A percentile compares a stretch with the other conserved stretches of the same genome.
Evolutionary conservation across 1,284 basidiomycete genomes (phyloP).

Genomic region (Boletus smithii): DNA sequence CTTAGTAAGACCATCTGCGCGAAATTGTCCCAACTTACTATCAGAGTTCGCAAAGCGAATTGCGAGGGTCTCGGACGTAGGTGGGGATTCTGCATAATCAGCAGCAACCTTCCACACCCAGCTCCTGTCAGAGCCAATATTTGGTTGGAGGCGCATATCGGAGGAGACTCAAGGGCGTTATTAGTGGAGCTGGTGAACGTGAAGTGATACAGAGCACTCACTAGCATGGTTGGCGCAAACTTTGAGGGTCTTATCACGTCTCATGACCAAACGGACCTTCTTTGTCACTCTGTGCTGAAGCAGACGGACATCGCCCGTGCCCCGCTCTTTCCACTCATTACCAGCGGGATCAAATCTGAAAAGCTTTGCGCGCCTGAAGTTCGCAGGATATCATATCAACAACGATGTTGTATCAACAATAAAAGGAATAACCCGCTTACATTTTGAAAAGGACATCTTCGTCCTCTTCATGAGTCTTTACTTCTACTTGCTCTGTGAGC

Average conservation of each 20-base stretch:
- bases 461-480: conserved; percentile 94
- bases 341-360: conserved; percentile 88
- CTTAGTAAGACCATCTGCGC: neutral
- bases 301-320: conserved; percentile 89
- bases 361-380: conserved; percentile 89
- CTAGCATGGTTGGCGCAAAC: conserved; percentile 98
- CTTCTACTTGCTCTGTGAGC: conserved; percentile 94
- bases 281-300: conserved; percentile 85
- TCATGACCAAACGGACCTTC: conserved; percentile 97
- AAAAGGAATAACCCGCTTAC: conserved; percentile 49
- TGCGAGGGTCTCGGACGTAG: conserved; percentile 91
- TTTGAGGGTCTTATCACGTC: conserved; percentile 99
- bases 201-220: conserved; percentile 45
- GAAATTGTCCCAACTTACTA: conserved; percentile 56
- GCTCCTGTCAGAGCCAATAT: conserved; percentile 98
- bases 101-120: conserved; percentile 99
- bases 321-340: conserved; percentile 96
- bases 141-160: conserved; percentile 95
- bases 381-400: conserved; percentile 8
- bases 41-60: conserved; percentile 98
- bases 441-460: conserved; percentile 96
- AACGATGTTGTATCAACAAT: conserved; percentile 17
- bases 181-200: conserved; percentile 2
- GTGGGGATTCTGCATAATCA: conserved; percentile 88
- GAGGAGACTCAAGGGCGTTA: conserved; percentile 58